Evolutionary conservation across 441 rosid species (phyloP), one percentile per base, ranked within the genome.

Genomic region (Pelargonium australe): DNA sequence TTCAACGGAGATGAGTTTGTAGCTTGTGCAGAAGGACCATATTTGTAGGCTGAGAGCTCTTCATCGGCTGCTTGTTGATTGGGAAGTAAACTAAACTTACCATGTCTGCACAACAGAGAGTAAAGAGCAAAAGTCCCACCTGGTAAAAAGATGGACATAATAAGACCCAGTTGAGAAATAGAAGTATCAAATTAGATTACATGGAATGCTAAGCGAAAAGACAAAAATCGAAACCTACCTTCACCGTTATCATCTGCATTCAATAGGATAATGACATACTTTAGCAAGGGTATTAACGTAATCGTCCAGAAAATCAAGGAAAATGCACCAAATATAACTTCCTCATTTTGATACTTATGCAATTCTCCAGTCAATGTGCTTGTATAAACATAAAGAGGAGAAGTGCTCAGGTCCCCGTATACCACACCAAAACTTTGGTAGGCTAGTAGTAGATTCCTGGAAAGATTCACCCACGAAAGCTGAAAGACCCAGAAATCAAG

Each of bases 41-140:
- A 87, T 68, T 81, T 93, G 80, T 89, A 93, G 69, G 97, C 23
- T 28, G 92, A 86, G 61, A 93, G 96, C 84, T 93, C 98, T 81
- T 90, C 98, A 64, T 93, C 97, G 73, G 97, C 97, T 61, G 95
- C 90, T 80, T 93, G 98, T 78, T 89, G 97, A 82, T 93, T 90
- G 31, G 92, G 92, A 80, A 93, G 97, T 71, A 93, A 81, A 78
- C 86, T 87, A 68, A 93, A 85, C 78, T 86, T 93, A 2, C 85
- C 92, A 76, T 90, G 96, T 80, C 98, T 82, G 77, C 97, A 93
- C 68, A 90, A 92, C 77, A 90, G 80, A 0, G 96, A 89, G 79
- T 90, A 93, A 70, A 93, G 92, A 82, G 97, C 96, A 81, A 93
- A 93, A 37, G 83, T 81, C 77, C 98, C 98, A 31, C 97, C 96